A percentile compares a stretch with the other conserved stretches of the same genome.
These are phyloP conservation scores for Eimeria praecox DNA, from an alignment of 169 alveolate species.

Conservation along the genomic window DNA sequence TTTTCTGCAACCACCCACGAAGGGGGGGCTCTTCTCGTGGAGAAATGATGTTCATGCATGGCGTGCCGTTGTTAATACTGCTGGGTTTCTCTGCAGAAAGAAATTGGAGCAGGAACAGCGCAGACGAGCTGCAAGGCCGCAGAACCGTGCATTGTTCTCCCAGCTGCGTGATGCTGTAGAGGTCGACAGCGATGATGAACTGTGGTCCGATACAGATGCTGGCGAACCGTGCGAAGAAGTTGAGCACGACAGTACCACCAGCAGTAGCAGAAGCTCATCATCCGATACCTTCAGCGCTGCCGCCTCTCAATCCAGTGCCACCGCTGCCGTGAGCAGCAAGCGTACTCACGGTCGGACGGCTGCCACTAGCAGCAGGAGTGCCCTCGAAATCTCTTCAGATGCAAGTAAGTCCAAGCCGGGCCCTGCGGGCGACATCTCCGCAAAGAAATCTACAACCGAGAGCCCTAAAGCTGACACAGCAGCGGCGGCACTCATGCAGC, in stretches of 20 bases:
- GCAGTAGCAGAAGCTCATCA: conserved; percentile 73
- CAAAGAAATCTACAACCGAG: not conserved
- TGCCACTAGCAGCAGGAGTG: conserved; percentile 3
- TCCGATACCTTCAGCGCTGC: not conserved
- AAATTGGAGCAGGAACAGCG: conserved; percentile 42
- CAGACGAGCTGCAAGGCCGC: conserved; percentile 34
- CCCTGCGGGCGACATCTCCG: not conserved
- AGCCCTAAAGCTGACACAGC: conserved; percentile 10
- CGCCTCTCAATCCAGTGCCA: not conserved
- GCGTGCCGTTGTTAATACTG: not conserved
- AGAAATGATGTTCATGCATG: not conserved
- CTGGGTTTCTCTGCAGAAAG: conserved; percentile 21
- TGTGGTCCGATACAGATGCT: conserved; percentile 57
- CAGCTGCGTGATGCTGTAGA: conserved; percentile 74
- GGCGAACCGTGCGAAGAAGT: not conserved
- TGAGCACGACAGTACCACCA: conserved; percentile 37
- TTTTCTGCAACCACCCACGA: not conserved
- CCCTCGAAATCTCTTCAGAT: not conserved
- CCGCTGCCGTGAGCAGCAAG: not conserved
- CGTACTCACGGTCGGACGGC: not conserved
- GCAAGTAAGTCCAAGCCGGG: not conserved
- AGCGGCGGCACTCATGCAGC: conserved; percentile 69
- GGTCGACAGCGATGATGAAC: conserved; percentile 66
- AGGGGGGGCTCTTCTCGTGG: not conserved
- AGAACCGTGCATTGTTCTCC: conserved; percentile 49